These are phyloP conservation scores for Diaporthe caulivora DNA, from an alignment of 2,329 filamentous ascomycete genomes.

Conservation along the genomic window DNA sequence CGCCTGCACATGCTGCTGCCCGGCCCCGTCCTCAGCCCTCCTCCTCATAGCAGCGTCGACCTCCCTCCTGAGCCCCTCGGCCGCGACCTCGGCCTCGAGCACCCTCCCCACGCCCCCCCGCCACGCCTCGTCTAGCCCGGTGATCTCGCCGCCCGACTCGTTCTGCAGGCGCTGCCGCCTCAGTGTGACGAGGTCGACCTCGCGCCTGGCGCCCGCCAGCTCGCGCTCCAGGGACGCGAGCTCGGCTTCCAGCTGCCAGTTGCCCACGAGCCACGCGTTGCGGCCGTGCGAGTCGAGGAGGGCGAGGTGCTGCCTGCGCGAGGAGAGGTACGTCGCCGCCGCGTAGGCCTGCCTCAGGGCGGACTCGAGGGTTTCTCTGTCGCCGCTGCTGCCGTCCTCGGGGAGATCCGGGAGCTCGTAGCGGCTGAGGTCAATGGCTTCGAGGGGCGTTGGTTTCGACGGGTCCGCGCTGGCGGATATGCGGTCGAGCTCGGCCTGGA, in stretches of 20 bases:
- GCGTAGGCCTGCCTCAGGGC: conserved; percentile 69
- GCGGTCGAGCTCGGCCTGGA: conserved; percentile 77
- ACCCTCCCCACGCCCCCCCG: conserved; percentile 81
- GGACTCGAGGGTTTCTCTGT: conserved; percentile 65
- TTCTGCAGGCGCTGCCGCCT: conserved; percentile 78
- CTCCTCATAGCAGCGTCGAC: conserved; percentile 73
- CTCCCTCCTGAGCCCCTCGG: conserved; percentile 76
- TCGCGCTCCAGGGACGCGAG: conserved; percentile 79
- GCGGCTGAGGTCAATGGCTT: conserved; percentile 79
- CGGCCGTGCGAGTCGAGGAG: conserved; percentile 87
- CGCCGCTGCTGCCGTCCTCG: conserved; percentile 46
- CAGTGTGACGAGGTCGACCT: conserved; percentile 80
- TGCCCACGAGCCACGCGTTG: conserved; percentile 91
- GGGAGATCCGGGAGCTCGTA: conserved; percentile 81
- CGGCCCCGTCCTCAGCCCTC: conserved; percentile 35
- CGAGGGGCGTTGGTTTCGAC: conserved; percentile 60
- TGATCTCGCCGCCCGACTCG: conserved; percentile 78
- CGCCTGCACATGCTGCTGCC: conserved; percentile 18
- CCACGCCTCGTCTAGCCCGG: conserved; percentile 80
- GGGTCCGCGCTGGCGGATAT: conserved; percentile 62
- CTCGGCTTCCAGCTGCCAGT: conserved; percentile 82
- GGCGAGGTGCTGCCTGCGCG: conserved; percentile 69
- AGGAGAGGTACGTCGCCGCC: conserved; percentile 63
- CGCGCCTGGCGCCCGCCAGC: conserved; percentile 74
- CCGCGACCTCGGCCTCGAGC: conserved; percentile 88